These are phyloP conservation scores for Taiwanofungus camphoratus DNA, from an alignment of 1,284 basidiomycete species.

Conservation along the genomic window DNA sequence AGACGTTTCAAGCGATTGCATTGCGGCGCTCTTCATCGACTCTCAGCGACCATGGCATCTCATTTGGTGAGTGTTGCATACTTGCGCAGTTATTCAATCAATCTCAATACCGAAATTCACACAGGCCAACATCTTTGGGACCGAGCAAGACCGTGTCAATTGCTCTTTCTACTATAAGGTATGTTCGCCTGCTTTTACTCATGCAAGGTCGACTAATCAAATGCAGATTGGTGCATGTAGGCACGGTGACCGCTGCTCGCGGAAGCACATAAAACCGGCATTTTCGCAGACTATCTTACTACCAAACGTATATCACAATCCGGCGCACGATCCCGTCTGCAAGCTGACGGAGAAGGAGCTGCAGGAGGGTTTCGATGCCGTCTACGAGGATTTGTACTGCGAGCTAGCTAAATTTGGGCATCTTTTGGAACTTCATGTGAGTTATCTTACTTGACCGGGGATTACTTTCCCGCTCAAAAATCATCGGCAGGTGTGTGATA, in stretches of 20 bases:
- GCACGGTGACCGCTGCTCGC: constrained; percentile 92
- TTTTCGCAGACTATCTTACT: constrained; percentile 97
- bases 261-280: constrained; percentile 96
- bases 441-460: constrained; percentile 24
- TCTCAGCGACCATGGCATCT: constrained; percentile 43
- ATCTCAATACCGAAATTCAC: constrained; percentile 3
- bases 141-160: constrained; percentile 90
- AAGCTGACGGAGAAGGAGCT: constrained; percentile 83
- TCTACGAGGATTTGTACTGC: constrained; percentile 93
- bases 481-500: constrained; percentile 82
- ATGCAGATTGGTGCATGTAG: constrained; percentile 88
- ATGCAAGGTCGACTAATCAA: constrained; percentile 5
- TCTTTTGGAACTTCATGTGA: constrained; percentile 89
- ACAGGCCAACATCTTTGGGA: constrained; percentile 82
- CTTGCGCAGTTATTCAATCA: not conserved
- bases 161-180: constrained; percentile 96
- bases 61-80: constrained; percentile 42
- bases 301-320: constrained; percentile 99
- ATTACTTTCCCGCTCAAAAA: not conserved
- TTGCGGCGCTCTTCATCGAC: not conserved
- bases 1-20: constrained; percentile 3
- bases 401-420: constrained; percentile 95
- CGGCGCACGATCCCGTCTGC: constrained; percentile 87
- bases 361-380: constrained; percentile 94
- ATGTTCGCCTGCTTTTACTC: constrained; percentile 19